Conservation (phyloP, 2,329 filamentous ascomycete species). For the Metarhizium robertsii region DNA sequence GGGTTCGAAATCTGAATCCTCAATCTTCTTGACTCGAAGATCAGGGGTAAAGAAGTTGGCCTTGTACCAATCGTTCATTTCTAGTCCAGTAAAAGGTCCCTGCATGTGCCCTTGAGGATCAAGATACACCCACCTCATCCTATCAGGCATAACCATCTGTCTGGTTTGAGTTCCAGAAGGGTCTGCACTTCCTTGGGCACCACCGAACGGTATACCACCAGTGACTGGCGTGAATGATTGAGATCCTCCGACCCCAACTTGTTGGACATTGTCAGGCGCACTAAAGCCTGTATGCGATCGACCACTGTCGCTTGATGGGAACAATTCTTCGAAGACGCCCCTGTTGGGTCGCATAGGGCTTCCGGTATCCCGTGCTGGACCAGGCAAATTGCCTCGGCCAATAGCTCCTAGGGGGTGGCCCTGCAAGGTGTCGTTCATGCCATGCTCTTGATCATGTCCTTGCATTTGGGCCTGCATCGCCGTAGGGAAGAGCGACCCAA, state of each 20-base stretch:
- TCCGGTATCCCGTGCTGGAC: conserved; percentile 46
- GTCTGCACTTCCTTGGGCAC: conserved; percentile 27
- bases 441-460: conserved; percentile 55
- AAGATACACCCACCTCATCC: conserved; percentile 97
- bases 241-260: conserved; percentile 21
- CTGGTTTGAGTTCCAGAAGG: conserved; percentile 61
- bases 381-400: conserved; percentile 49
- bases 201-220: conserved; percentile 25
- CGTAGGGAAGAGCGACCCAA: conserved; percentile 78
- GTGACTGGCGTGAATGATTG: conserved; percentile 27
- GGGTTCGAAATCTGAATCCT: conserved; percentile 90
- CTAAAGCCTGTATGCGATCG: conserved; percentile 27
- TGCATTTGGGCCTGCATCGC: conserved; percentile 92
- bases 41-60: conserved; percentile 96
- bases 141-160: conserved; percentile 97
- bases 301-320: conserved; percentile 27
- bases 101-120: conserved; percentile 89
- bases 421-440: conserved; percentile 46
- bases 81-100: conserved; percentile 88
- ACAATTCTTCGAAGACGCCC: conserved; percentile 47
- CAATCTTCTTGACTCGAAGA: conserved; percentile 86
- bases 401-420: conserved; percentile 57
- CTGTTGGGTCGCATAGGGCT: conserved; percentile 48
- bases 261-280: conserved; percentile 26
- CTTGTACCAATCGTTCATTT: conserved; percentile 99